Conservation (phyloP, 768 basidiomycete species). For the Pulveroboletus sp. region DNA sequence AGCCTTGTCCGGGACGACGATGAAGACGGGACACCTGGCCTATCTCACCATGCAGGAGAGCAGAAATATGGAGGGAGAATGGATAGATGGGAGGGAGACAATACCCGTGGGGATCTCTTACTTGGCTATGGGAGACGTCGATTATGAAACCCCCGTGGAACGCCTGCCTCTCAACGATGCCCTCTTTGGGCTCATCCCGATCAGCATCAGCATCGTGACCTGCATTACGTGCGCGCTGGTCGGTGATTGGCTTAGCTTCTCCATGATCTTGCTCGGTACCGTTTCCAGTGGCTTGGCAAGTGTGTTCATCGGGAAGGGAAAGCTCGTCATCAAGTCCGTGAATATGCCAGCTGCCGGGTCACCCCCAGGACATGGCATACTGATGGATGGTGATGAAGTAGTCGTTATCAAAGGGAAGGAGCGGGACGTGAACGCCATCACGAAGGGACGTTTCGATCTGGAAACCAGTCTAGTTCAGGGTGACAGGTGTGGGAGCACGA, state of each 20-base stretch:
- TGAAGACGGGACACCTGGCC: constrained; percentile 28
- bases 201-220: constrained; percentile 20
- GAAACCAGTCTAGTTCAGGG: background rate
- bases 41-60: constrained; percentile 22
- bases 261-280: constrained; percentile 33
- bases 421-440: constrained; percentile 26
- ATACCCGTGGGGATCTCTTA: constrained; percentile 13
- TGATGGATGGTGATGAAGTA: constrained; percentile 15
- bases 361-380: constrained; percentile 31
- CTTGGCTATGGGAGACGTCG: constrained; percentile 12
- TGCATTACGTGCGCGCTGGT: constrained; percentile 23
- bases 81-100: constrained; percentile 13
- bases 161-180: background rate
- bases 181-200: constrained; percentile 22
- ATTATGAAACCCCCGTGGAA: background rate
- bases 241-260: constrained; percentile 30
- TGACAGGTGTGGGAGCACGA: background rate
- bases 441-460: constrained; percentile 28
- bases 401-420: constrained; percentile 29
- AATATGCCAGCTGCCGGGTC: constrained; percentile 13
- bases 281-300: constrained; percentile 29
- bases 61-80: background rate
- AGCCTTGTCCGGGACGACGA: constrained; percentile 28
- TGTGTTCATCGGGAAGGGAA: constrained; percentile 23
- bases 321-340: constrained; percentile 14